Conservation (phyloP, 768 basidiomycete genomes). For the Cantharellus anzutake region DNA sequence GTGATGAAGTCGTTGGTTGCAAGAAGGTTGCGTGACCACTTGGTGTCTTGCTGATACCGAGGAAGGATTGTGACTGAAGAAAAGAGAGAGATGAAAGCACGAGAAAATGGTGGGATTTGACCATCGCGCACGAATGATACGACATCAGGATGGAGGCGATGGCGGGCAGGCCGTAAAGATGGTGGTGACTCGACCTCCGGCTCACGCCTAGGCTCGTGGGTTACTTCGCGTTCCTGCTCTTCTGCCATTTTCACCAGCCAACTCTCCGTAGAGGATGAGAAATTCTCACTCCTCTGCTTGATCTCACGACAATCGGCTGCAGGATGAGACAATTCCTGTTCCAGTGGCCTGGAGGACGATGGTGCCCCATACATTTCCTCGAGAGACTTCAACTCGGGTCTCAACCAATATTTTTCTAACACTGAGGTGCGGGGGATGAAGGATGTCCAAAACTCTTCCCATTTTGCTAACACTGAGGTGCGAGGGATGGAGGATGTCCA, state of each 20-base stretch:
- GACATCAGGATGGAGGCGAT: neutral
- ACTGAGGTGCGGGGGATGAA: neutral
- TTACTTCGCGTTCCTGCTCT: constrained; percentile 33
- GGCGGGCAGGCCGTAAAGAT: constrained; percentile 12
- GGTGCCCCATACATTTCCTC: constrained; percentile 17
- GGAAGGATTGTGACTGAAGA: neutral
- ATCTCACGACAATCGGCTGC: neutral
- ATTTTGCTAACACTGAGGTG: no score
- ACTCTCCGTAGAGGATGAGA: neutral
- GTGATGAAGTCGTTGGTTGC: neutral
- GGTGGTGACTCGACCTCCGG: constrained; percentile 19
- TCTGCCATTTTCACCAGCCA: constrained; percentile 18
- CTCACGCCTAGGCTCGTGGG: constrained; percentile 24
- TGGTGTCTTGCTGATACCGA: neutral
- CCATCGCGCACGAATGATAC: no score
- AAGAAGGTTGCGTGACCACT: neutral
- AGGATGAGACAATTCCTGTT: neutral
- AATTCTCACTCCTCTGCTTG: neutral
- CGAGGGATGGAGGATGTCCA: no score
- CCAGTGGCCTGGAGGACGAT: neutral
- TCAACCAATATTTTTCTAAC: constrained; percentile 18
- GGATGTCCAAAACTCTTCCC: neutral
- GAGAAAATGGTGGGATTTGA: no score
- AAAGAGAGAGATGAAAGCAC: neutral
- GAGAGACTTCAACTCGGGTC: constrained; percentile 20